These are phyloP conservation scores for Endotrypanum monterogeii DNA, from an alignment of 208 protist genomes.

Conservation along the genomic window DNA sequence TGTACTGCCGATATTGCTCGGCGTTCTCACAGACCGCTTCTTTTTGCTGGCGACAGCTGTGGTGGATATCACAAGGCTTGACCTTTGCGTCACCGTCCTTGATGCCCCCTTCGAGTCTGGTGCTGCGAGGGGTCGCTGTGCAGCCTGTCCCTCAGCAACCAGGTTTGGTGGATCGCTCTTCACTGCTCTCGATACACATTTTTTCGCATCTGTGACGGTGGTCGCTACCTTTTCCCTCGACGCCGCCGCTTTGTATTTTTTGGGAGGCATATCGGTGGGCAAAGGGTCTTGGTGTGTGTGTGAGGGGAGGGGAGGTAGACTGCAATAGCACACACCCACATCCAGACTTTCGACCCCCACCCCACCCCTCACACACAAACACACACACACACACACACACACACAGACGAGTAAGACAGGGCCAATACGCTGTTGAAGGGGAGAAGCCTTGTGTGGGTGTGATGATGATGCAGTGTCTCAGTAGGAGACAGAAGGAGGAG, in stretches of 20 bases:
- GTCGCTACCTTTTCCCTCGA: background rate
- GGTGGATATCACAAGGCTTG: background rate
- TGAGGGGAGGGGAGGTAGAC: background rate
- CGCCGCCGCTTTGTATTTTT: conserved; percentile 3
- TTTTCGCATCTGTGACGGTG: conserved; percentile 1
- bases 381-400: background rate
- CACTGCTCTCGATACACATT: background rate
- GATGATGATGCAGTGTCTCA: too few species aligned
- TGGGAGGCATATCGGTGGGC: conserved; percentile 5
- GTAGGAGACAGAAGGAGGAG: too few species aligned
- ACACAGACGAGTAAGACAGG: too few species aligned
- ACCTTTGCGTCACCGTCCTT: background rate
- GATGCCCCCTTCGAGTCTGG: background rate
- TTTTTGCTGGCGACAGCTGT: background rate
- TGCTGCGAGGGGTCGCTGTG: background rate
- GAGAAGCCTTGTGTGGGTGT: too few species aligned
- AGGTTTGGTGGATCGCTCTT: background rate
- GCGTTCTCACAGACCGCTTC: background rate
- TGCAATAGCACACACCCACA: too few species aligned
- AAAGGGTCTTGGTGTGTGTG: background rate
- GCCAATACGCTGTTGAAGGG: too few species aligned
- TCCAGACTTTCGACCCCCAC: too few species aligned
- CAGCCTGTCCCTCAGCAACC: background rate
- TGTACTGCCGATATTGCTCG: background rate
- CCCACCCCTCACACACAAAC: too few species aligned